Evolutionary conservation across 768 basidiomycete genomes (phyloP), one percentile per base, ranked within the genome.

Genomic region (Lactifluus subvellereus): DNA sequence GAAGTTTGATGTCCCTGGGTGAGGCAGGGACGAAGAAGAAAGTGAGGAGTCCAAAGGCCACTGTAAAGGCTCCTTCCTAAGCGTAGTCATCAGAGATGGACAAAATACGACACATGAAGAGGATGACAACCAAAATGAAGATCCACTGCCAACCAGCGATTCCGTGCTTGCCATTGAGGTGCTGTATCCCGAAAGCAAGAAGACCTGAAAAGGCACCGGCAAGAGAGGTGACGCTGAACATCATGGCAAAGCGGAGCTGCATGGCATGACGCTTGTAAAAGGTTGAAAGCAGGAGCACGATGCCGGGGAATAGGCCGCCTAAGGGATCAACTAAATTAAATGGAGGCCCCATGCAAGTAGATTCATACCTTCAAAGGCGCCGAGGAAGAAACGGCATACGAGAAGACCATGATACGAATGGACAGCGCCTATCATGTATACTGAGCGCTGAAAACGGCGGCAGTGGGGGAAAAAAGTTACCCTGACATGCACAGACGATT

Each of bases 101-200:
- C 20, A n/a, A 30, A 20, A 50, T 9, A 22, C 2, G 32, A 47
- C 9, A 2, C 1, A 18, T 45, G 4, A 10, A 45, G 11, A 3
- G 45, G 2, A 45, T 4, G 1, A 62, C 71, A 70, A 82, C 80
- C 37, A 86, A 73, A 57, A 85, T 83, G 70, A 86, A 85, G 54
- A 87, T 81, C 86, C 84, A 89, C 16, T 80, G 76, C 86, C 86
- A 88, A 0, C 82, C 86, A 2, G 80, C 75, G 57, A 73, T 77
- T 6, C 82, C 80, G 2, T 79, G 77, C 10, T 77, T 71, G 13
- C 82, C 82, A 50, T 84, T 71, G 77, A 89, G 82, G 14, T 82
- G 71, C n/a, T 77, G 69, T 54, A 89, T 85, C 1, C 77, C 84
- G 37, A 82, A 75, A 1, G 86, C 85, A 27, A 89, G 76, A 7